Conservation (phyloP, 441 rosid genomes). For the Pelargonium fulgidum region DNA sequence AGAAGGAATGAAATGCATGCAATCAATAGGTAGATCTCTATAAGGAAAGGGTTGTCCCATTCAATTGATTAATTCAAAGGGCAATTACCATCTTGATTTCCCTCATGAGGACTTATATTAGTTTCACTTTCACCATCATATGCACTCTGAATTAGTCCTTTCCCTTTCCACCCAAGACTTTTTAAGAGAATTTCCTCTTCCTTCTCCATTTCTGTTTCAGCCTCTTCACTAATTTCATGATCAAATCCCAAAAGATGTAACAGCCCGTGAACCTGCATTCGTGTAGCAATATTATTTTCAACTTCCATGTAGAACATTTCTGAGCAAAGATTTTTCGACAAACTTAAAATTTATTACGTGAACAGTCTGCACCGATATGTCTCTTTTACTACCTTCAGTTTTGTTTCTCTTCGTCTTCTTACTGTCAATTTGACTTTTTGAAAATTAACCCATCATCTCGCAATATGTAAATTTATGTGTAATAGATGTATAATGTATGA, state of each 20-base stretch:
- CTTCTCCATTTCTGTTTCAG: conserved; percentile 91
- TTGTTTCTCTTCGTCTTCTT: background rate
- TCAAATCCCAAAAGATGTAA: conserved; percentile 88
- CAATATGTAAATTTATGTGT: too few species aligned
- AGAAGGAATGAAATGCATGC: conserved; percentile 13
- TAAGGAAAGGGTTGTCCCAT: background rate
- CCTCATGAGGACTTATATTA: conserved; percentile 28
- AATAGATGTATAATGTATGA: too few species aligned
- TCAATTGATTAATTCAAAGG: conserved; percentile 2
- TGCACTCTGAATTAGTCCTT: conserved; percentile 85
- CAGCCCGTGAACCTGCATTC: conserved; percentile 77
- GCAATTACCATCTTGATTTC: conserved; percentile 53
- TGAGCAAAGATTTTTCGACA: background rate
- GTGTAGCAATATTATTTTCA: conserved; percentile 4
- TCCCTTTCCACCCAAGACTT: conserved; percentile 89
- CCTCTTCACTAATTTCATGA: conserved; percentile 87
- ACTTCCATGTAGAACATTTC: background rate
- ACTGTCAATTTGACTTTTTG: too few species aligned
- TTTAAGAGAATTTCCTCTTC: conserved; percentile 66
- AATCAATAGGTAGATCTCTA: conserved; percentile 4
- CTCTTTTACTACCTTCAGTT: background rate
- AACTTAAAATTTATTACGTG: background rate
- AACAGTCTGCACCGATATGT: conserved; percentile 3
- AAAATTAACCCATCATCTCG: too few species aligned
- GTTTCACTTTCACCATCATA: conserved; percentile 45